These are phyloP conservation scores for Starmerella sirachaensis DNA, from an alignment of 805 yeast genomes.

Conservation along the genomic window DNA sequence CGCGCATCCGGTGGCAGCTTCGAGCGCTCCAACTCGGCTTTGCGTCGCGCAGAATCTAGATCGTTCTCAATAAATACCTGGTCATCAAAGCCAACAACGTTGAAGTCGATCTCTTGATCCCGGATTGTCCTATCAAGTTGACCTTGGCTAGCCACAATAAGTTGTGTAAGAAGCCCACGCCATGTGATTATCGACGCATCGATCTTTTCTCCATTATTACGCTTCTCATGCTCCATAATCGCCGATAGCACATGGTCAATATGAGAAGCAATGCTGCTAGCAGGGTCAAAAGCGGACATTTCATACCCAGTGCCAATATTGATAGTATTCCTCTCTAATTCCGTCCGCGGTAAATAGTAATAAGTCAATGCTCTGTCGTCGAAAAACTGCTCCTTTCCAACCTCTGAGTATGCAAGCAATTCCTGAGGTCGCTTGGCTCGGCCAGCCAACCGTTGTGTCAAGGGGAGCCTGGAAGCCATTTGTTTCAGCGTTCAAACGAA, in stretches of 20 bases:
- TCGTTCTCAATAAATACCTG: constrained; percentile 35
- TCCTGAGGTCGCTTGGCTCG: constrained; percentile 81
- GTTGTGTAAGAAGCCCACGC: constrained; percentile 70
- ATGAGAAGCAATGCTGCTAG: constrained; percentile 25
- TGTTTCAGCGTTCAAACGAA: too few species aligned
- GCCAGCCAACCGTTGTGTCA: constrained; percentile 31
- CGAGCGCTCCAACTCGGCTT: background rate
- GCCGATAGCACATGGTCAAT: constrained; percentile 48
- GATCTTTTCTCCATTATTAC: constrained; percentile 34
- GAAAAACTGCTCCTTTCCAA: constrained; percentile 28
- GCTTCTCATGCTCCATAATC: constrained; percentile 43
- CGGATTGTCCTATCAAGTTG: constrained; percentile 26
- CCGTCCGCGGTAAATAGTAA: constrained; percentile 69
- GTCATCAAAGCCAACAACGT: constrained; percentile 54
- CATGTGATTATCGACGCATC: constrained; percentile 64
- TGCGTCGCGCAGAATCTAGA: constrained; percentile 18
- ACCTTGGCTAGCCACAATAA: constrained; percentile 53
- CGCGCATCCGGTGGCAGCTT: constrained; percentile 15
- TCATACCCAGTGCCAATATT: constrained; percentile 52
- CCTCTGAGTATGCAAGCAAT: constrained; percentile 50
- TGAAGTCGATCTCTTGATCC: constrained; percentile 45
- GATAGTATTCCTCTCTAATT: constrained; percentile 41
- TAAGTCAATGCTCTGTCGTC: constrained; percentile 51
- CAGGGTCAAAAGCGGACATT: constrained; percentile 38
- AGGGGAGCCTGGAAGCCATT: constrained; percentile 19